A percentile compares a stretch with the other conserved stretches of the same genome.
These are phyloP conservation scores for Xylaria sp. DNA, from an alignment of 2,329 filamentous ascomycete species.

Conservation along the genomic window DNA sequence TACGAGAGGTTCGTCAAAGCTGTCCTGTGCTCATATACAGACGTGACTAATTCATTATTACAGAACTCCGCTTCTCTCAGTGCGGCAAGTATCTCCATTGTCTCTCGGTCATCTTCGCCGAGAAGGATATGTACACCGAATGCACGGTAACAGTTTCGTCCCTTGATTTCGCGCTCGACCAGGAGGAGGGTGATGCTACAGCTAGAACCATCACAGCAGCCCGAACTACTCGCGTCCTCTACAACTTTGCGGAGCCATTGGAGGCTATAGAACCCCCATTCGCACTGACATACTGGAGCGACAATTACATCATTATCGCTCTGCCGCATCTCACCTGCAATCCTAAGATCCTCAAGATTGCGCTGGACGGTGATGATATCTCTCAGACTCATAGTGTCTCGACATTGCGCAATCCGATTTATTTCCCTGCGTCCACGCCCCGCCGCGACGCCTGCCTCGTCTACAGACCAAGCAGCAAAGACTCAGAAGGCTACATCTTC, in stretches of 20 bases:
- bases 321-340: slow-evolving; percentile 22
- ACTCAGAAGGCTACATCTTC: slow-evolving; percentile 16
- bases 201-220: neutral
- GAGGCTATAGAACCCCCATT: slow-evolving; percentile 6
- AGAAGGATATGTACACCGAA: neutral
- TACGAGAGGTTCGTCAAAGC: slow-evolving; percentile 10
- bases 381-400: neutral
- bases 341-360: slow-evolving; percentile 23
- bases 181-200: neutral
- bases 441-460: slow-evolving; percentile 13
- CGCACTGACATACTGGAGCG: slow-evolving; percentile 17
- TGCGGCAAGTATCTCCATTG: slow-evolving; percentile 12
- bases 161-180: neutral
- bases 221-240: neutral
- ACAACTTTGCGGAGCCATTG: slow-evolving; percentile 11
- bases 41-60: neutral
- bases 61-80: slow-evolving; percentile 17
- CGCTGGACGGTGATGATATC: neutral
- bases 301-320: slow-evolving; percentile 8
- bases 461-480: slow-evolving; percentile 5
- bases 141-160: slow-evolving; percentile 1
- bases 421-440: slow-evolving; percentile 20
- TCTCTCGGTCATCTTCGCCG: slow-evolving; percentile 2
- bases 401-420: slow-evolving; percentile 14
- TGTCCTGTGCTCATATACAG: no score